phyloP scores from a whole-genome alignment of 306 rosid genomes.

The Senna siamea region DNA sequence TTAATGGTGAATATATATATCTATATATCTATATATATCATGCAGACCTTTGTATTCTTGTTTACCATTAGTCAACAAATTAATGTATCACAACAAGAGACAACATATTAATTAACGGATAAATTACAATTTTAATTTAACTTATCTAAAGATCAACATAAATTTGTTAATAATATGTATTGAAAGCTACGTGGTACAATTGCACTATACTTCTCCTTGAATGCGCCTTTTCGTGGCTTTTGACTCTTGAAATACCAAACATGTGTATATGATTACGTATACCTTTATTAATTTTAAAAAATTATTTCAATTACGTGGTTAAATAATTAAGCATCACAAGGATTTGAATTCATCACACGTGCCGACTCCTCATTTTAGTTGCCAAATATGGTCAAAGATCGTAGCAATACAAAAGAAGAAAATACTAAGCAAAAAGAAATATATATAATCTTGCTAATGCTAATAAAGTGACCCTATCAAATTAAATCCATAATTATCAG shows the following conservation, averaged over 20 bases:
- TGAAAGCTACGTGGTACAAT: neutral
- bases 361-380: constrained; percentile 30
- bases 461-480: constrained; percentile 16
- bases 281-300: neutral
- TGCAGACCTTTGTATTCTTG: neutral
- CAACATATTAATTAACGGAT: neutral
- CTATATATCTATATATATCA: no score
- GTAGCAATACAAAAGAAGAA: constrained; percentile 21
- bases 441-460: neutral
- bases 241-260: constrained; percentile 27
- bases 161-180: no score
- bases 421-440: constrained; percentile 9
- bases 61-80: neutral
- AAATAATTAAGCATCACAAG: neutral
- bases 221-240: neutral
- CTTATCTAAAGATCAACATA: no score
- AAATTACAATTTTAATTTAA: no score
- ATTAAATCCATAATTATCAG: constrained; percentile 17
- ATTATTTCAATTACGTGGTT: constrained; percentile 3
- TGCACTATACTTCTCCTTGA: neutral
- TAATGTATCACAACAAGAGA: neutral
- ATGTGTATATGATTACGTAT: constrained; percentile 16
- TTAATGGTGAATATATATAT: no score
- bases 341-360: constrained; percentile 37
- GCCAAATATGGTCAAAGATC: constrained; percentile 45